These are phyloP conservation scores for Penicillium sp. DNA, from an alignment of 2,329 filamentous ascomycete genomes.

Conservation along the genomic window DNA sequence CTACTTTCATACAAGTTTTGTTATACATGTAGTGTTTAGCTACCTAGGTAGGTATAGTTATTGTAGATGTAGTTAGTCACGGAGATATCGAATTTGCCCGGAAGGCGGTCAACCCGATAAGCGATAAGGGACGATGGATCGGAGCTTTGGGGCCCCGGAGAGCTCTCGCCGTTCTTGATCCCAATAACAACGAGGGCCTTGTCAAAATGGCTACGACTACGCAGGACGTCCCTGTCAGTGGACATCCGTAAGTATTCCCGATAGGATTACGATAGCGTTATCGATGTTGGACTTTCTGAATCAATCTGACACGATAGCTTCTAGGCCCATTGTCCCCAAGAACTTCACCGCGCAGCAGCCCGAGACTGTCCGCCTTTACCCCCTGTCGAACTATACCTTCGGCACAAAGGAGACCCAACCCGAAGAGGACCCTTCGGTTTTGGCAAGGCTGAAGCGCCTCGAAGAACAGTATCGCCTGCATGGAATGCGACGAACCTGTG, in stretches of 20 bases:
- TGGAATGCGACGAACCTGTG: constrained; percentile 96
- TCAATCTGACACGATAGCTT: constrained; percentile 11
- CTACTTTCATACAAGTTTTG: neutral
- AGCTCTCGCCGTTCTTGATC: neutral
- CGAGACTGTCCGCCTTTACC: constrained; percentile 83
- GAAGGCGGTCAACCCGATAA: neutral
- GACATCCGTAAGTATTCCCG: constrained; percentile 46
- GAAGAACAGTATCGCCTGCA: constrained; percentile 90
- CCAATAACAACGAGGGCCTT: neutral
- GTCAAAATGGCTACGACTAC: neutral
- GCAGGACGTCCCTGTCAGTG: neutral
- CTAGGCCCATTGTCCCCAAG: constrained; percentile 70
- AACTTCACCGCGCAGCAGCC: constrained; percentile 88
- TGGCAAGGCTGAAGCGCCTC: constrained; percentile 87
- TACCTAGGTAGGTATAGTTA: too few relatives aligned
- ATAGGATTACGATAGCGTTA: neutral
- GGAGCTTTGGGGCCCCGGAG: neutral
- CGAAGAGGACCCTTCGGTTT: constrained; percentile 93
- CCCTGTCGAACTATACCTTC: constrained; percentile 97
- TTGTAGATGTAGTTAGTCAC: too few relatives aligned
- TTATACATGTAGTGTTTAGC: too few relatives aligned
- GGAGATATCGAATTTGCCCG: neutral
- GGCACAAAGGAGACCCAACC: constrained; percentile 98
- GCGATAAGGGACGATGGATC: neutral
- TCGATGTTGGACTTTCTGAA: neutral